These are phyloP conservation scores for Panellus pusillus DNA, from an alignment of 768 basidiomycete genomes.

Conservation along the genomic window DNA sequence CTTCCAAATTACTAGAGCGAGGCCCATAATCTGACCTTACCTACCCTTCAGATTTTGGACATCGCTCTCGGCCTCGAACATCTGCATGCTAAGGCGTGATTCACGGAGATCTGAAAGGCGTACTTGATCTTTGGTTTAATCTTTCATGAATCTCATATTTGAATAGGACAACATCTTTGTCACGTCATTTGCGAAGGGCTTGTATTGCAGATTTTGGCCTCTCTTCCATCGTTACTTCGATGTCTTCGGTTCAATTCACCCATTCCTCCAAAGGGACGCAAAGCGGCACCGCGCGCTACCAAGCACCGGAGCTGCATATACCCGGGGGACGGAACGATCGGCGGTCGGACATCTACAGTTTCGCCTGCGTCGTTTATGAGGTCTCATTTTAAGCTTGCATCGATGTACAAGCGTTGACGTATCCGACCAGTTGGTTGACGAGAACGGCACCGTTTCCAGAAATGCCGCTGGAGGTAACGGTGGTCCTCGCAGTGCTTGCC, in stretches of 20 bases:
- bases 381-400: constrained; percentile 11
- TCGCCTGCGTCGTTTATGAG: constrained; percentile 40
- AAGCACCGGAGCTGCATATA: constrained; percentile 39
- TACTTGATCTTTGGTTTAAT: background rate
- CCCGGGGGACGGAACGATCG: constrained; percentile 13
- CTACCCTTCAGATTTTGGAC: constrained; percentile 17
- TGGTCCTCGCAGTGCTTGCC: background rate
- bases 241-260: constrained; percentile 17
- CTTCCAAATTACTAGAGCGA: background rate
- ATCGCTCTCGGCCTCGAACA: constrained; percentile 20
- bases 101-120: constrained; percentile 23
- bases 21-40: background rate
- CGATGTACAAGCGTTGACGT: background rate
- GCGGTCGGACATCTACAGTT: constrained; percentile 41
- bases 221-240: constrained; percentile 25
- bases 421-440: background rate
- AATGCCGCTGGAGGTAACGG: background rate
- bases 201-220: constrained; percentile 54
- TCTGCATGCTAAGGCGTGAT: constrained; percentile 18
- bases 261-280: constrained; percentile 20
- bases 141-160: background rate
- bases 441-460: constrained; percentile 2
- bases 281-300: constrained; percentile 36
- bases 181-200: constrained; percentile 36
- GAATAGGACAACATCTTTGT: constrained; percentile 45